Conservation (phyloP, 345 rosid genomes). For the Hypericum androsaemum region DNA sequence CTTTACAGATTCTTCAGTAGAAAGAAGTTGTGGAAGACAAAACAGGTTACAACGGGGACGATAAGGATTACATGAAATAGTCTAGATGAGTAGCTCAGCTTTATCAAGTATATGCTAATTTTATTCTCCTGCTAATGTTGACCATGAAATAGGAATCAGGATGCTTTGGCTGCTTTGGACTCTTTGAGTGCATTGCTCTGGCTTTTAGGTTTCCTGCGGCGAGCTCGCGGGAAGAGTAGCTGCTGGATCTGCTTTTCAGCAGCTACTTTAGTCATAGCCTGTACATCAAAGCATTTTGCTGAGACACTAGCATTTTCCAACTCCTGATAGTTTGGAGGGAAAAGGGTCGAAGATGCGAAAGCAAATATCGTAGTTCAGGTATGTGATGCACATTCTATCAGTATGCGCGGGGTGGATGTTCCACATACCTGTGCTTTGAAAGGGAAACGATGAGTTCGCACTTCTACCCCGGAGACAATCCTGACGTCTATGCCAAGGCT, state of each 20-base stretch:
- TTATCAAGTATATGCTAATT: too few relatives aligned
- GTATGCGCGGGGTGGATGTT: too few relatives aligned
- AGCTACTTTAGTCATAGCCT: slow-evolving; percentile 61
- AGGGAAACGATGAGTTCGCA: slow-evolving; percentile 83
- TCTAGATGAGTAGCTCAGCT: too few relatives aligned
- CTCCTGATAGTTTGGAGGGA: too few relatives aligned
- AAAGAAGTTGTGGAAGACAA: too few relatives aligned
- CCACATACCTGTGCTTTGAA: slow-evolving; percentile 61
- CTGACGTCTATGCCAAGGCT: slow-evolving; percentile 92
- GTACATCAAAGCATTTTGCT: slow-evolving; percentile 6
- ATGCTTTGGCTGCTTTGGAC: not conserved
- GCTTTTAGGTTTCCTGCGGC: slow-evolving; percentile 57
- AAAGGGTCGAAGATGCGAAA: not conserved
- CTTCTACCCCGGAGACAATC: slow-evolving; percentile 55
- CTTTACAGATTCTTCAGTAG: too few relatives aligned
- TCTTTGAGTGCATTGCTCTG: slow-evolving; percentile 32
- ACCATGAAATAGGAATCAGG: too few relatives aligned
- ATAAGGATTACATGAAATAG: too few relatives aligned
- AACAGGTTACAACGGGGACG: too few relatives aligned
- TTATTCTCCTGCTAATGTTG: too few relatives aligned
- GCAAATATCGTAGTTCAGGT: not conserved
- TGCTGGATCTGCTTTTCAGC: slow-evolving; percentile 87
- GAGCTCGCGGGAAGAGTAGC: slow-evolving; percentile 70
- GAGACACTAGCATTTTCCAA: too few relatives aligned
- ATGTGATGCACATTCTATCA: too few relatives aligned